Evolutionary conservation across 164 flowering plant species (phyloP), one percentile per base, ranked within the genome.

Genomic region (Malania oleifera): DNA sequence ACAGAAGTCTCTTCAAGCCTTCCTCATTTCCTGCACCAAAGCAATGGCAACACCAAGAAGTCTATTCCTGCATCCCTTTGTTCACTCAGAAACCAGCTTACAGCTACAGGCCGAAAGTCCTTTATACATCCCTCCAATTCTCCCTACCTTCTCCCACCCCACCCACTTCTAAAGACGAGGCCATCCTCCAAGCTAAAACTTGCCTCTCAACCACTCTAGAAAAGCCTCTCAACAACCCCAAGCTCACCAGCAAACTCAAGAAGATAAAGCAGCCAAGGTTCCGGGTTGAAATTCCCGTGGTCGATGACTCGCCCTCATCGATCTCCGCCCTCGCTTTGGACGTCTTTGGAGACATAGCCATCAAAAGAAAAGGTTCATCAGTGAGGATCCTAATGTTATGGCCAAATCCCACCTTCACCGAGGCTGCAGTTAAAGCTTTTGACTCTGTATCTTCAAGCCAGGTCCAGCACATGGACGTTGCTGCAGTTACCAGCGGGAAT

Each of bases 131-230:
- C 47, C 44, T 71, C 15, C 57, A 63, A 15, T 67, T 63, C 45
- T 67, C 81, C 14, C 56, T 72, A 3, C 59, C 77, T 25, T 75
- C 77, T 54, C 66, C 81, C 4, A 20, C 68, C 12, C 95, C 98
- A 11, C 96, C 98, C 6, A 51, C 75, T 39, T 68, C 95, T 23
- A 92, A 71, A 68, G 91, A 82, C 66, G 98, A 87, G 60, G 93
- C 98, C 59, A 82, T 89, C 47, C 71, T 60, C 31, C 98, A 92
- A 74, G 96, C 93, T 64, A 85, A 78, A 54, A 77, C 85, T 50
- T 80, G 86, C 74, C 79, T 89, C 57, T 80, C 84, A 23, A 63
- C 75, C 65, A 64, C 86, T 61, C 61, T 89, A 41, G 76, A 79
- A 37, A 89, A 82, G 67, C 86, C 95, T 34, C 79, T 89, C 59